A percentile compares a stretch with the other conserved stretches of the same genome.
Evolutionary conservation across 345 rosid genomes (phyloP).

Genomic region (Odontarrhena argentea): DNA sequence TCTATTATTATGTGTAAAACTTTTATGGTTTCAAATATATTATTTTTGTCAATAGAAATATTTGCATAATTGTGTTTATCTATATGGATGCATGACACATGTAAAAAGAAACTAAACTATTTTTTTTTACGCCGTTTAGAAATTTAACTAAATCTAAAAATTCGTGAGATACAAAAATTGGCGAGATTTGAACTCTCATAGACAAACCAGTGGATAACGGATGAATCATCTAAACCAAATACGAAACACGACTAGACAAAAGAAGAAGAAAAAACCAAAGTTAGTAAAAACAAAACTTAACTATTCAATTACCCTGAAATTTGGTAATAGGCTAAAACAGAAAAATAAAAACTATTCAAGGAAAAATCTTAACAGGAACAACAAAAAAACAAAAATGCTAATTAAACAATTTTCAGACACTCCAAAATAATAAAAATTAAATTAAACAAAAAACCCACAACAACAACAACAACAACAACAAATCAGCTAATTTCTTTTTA

Average conservation of each 20-base stretch:
- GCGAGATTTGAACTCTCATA: no score
- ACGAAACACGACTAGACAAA: no score
- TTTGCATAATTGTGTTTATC: neutral
- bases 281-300: neutral
- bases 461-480: conserved; percentile 21
- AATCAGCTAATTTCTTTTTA: conserved; percentile 43
- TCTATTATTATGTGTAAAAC: conserved; percentile 9
- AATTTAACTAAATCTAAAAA: no score
- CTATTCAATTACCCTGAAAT: conserved; percentile 17
- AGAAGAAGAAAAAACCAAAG: no score
- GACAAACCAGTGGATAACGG: no score
- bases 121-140: no score
- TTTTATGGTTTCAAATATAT: conserved; percentile 27
- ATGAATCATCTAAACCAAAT: no score
- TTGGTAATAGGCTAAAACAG: neutral
- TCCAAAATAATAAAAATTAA: conserved; percentile 31
- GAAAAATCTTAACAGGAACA: no score
- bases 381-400: no score
- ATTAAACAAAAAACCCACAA: neutral
- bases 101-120: no score
- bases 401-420: conserved; percentile 19
- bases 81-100: neutral
- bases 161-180: no score
- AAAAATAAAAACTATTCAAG: neutral
- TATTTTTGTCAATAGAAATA: conserved; percentile 25